A percentile compares a stretch with the other conserved stretches of the same genome.
Conservation (phyloP, 1,284 basidiomycete genomes). For the Boletus nobilissimus region DNA sequence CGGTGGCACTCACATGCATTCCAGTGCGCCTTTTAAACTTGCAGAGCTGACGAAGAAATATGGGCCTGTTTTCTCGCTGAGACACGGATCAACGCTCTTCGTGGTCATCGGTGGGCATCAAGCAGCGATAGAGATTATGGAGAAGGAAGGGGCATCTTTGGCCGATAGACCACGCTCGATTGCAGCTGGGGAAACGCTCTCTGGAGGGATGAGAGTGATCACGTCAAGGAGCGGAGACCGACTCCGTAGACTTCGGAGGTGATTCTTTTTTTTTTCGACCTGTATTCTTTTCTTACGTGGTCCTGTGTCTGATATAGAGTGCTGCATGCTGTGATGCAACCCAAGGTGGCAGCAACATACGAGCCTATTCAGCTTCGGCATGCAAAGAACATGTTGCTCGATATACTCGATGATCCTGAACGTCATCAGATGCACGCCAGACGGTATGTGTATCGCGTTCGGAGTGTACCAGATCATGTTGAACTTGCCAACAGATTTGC, state of each 20-base stretch:
- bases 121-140: constrained; percentile 25
- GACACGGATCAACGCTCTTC: constrained; percentile 15
- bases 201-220: constrained; percentile 7
- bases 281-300: background rate
- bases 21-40: constrained; percentile 29
- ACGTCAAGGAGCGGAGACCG: constrained; percentile 10
- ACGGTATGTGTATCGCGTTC: background rate
- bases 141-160: constrained; percentile 17
- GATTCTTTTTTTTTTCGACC: background rate
- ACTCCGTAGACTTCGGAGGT: constrained; percentile 28
- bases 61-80: constrained; percentile 22
- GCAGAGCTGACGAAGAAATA: constrained; percentile 26
- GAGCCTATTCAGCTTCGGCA: constrained; percentile 57
- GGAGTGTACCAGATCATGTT: background rate
- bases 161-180: constrained; percentile 15
- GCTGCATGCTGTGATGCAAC: constrained; percentile 64
- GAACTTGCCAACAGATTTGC: constrained; percentile 4
- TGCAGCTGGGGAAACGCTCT: constrained; percentile 1
- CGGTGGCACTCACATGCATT: background rate
- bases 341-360: constrained; percentile 58
- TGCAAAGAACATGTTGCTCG: constrained; percentile 61
- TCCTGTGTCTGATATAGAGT: constrained; percentile 47
- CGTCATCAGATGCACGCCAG: constrained; percentile 63
- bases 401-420: constrained; percentile 60
- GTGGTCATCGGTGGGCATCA: constrained; percentile 22